These are phyloP conservation scores for Aspergillus sp. DNA, from an alignment of 2,329 filamentous ascomycete species.

Conservation along the genomic window DNA sequence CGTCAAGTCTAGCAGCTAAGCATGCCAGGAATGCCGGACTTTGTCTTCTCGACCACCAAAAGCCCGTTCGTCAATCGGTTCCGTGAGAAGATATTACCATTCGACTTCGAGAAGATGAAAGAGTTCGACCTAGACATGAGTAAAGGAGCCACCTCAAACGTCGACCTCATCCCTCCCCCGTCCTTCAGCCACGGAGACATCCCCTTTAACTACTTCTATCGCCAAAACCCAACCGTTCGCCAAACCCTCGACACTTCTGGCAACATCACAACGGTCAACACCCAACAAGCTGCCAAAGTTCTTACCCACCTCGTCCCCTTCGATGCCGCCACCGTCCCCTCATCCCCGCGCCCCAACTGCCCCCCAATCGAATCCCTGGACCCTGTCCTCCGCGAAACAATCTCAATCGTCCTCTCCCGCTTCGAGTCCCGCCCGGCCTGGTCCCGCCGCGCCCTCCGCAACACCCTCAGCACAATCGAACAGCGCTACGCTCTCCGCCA, in stretches of 20 bases:
- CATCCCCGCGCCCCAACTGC: conserved; percentile 57
- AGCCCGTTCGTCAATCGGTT: conserved; percentile 72
- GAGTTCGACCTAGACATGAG: conserved; percentile 67
- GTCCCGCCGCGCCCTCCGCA: conserved; percentile 79
- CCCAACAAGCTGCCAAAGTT: conserved; percentile 57
- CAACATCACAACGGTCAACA: conserved; percentile 61
- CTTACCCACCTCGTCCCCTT: conserved; percentile 60
- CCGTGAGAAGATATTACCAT: conserved; percentile 67
- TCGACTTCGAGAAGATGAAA: conserved; percentile 60
- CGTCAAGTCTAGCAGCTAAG: not conserved
- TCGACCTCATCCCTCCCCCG: conserved; percentile 76
- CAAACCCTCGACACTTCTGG: conserved; percentile 58
- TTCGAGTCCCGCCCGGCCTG: conserved; percentile 78
- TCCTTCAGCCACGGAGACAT: conserved; percentile 72
- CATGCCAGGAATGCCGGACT: conserved; percentile 69
- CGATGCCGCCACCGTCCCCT: conserved; percentile 63
- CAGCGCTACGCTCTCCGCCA: conserved; percentile 63
- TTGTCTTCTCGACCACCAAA: conserved; percentile 72
- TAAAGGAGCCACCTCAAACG: conserved; percentile 58
- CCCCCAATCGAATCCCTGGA: conserved; percentile 52
- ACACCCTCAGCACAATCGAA: conserved; percentile 59
- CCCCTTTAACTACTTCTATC: conserved; percentile 71
- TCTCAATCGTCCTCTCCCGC: conserved; percentile 63
- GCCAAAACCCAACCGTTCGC: conserved; percentile 78
- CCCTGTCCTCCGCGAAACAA: conserved; percentile 61